Evolutionary conservation across 345 rosid species (phyloP), one percentile per base, ranked within the genome.

Genomic region (Euphorbia tirucalli): DNA sequence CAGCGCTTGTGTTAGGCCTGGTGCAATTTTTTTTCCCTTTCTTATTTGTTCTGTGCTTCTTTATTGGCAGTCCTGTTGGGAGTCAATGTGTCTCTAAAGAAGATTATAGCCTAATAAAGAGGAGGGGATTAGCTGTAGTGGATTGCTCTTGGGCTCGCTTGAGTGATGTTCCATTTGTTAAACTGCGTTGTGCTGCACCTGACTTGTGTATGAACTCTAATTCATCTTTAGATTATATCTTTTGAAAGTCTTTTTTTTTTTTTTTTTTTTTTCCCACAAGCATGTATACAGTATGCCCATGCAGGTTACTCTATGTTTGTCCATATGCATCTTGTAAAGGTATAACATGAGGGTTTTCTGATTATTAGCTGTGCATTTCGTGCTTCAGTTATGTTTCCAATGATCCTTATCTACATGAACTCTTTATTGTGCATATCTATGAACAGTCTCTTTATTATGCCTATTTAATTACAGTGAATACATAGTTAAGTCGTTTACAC

Each of bases 81-180:
- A 87, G 69, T 74, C 92, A 85, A 54, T 90, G 98, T 71, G 87
- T 93, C 71, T 93, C 98, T 50, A 90, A 78, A 82, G 98, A 93
- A 85, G 99, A 95, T 76, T 80, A 82, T 58, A 60, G 76, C 86
- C 80, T 90, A 75, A 86, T 92, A 61, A 81, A 88, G 79, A 85
- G 91, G 72, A 93, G 78, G 84, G 98, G 99, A 48, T 80, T 95
- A 82, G 98, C 96, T 46, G 99, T 95, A 31, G 98, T 95, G 66
- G 99, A 95, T 83, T 95, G 99, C 78, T 95, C 99, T 28, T 95
- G 97, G 99, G 94, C 97, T 24, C 94, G 98, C 63, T 73, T 95
- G 76, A 88, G 68, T 49, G 99, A 95, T 86, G 98, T 95, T 41
- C 99, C 98, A 7, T 95, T 95, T 65, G 87, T 78, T 78, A 95